phyloP scores from a whole-genome alignment of 192 early-diverging fungal genomes.

The Gonapodya prolifera region DNA sequence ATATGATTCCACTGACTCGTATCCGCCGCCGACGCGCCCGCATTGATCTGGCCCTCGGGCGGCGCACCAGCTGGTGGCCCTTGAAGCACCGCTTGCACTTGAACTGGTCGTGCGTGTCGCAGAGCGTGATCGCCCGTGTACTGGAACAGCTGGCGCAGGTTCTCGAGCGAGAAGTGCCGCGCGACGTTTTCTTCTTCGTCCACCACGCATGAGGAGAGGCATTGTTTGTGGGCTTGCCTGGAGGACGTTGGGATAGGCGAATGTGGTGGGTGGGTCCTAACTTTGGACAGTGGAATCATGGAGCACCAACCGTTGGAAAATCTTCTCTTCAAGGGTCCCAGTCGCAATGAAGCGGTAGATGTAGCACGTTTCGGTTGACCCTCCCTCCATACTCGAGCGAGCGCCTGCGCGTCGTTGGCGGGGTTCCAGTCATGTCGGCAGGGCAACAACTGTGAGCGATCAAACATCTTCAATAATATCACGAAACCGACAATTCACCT shows the following conservation, averaged over 20 bases:
- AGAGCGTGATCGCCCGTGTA: slow-evolving; percentile 54
- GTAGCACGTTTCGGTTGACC: slow-evolving; percentile 67
- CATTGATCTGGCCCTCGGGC: slow-evolving; percentile 15
- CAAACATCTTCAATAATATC: slow-evolving; percentile 14
- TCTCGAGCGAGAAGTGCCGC: slow-evolving; percentile 83
- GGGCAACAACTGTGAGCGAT: background rate
- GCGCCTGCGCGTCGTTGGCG: slow-evolving; percentile 80
- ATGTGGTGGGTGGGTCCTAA: slow-evolving; percentile 8
- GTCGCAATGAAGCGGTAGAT: slow-evolving; percentile 97
- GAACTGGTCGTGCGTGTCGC: slow-evolving; percentile 96
- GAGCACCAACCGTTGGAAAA: slow-evolving; percentile 86
- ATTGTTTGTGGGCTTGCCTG: slow-evolving; percentile 54
- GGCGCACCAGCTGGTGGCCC: slow-evolving; percentile 64
- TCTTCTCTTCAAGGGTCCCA: slow-evolving; percentile 99
- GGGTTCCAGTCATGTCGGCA: slow-evolving; percentile 77
- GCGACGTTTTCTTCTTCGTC: slow-evolving; percentile 88
- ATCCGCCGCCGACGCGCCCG: background rate
- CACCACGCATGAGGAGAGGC: slow-evolving; percentile 83
- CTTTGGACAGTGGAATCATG: background rate
- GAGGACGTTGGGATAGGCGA: slow-evolving; percentile 19
- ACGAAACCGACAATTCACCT: no score
- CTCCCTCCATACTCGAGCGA: slow-evolving; percentile 30
- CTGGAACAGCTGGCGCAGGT: slow-evolving; percentile 81
- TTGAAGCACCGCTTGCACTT: slow-evolving; percentile 83
- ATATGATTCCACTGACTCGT: slow-evolving; percentile 10